Evolutionary conservation across 352 stramenopile genomes (phyloP).

Genomic region (Globisporangium paroecandrum): DNA sequence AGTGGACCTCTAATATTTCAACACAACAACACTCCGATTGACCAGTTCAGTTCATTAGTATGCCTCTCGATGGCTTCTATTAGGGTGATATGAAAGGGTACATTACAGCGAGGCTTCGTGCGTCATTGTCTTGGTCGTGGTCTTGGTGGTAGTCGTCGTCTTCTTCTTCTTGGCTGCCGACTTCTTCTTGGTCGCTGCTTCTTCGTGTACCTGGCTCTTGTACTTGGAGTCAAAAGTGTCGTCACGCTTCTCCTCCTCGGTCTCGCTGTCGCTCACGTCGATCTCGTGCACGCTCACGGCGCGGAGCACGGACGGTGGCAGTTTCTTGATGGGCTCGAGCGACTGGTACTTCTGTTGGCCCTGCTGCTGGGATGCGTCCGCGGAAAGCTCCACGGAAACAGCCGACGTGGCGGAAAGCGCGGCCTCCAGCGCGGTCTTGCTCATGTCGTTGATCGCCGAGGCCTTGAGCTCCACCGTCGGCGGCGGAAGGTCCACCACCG

Average conservation of each 20-base stretch:
- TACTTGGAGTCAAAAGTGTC: constrained; percentile 17
- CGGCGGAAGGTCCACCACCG: constrained; percentile 41
- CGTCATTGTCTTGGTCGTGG: not conserved
- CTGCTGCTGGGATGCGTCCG: constrained; percentile 12
- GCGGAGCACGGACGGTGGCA: constrained; percentile 35
- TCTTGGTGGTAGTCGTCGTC: constrained; percentile 1
- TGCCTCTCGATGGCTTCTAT: not conserved
- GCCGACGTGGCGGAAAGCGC: not conserved
- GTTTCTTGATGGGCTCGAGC: constrained; percentile 38
- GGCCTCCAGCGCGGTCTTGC: constrained; percentile 11
- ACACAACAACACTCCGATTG: not conserved
- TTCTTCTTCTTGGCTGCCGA: not conserved
- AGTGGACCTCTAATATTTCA: not conserved
- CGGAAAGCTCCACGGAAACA: constrained; percentile 36
- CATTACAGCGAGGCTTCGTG: constrained; percentile 9
- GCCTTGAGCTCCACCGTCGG: constrained; percentile 40
- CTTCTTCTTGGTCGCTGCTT: constrained; percentile 10
- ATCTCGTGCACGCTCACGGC: constrained; percentile 28
- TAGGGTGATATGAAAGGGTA: not conserved
- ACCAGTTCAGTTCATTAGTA: not conserved
- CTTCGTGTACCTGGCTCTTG: constrained; percentile 11
- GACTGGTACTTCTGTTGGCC: constrained; percentile 23
- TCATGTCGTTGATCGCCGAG: constrained; percentile 28
- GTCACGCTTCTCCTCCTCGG: constrained; percentile 35
- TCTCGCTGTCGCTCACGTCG: constrained; percentile 33